Evolutionary conservation across 768 basidiomycete species (phyloP).

Genomic region (Termitomyces sp.): DNA sequence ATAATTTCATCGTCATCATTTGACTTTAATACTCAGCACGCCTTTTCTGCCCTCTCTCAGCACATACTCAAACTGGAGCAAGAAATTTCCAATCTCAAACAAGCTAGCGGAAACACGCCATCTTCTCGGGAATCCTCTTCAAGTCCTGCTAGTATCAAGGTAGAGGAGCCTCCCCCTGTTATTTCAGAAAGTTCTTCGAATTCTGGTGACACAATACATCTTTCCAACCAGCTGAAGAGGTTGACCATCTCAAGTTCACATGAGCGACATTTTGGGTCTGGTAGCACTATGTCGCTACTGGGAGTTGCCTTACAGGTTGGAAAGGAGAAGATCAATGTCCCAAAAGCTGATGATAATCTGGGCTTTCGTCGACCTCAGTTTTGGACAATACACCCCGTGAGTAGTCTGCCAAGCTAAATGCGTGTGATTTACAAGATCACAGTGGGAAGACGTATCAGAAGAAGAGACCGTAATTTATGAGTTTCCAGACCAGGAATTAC

Average conservation of each 20-base stretch:
- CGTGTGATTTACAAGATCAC: neutral
- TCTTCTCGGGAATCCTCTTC: neutral
- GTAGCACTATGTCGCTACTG: slow-evolving; percentile 15
- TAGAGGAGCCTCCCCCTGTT: neutral
- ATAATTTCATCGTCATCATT: slow-evolving; percentile 8
- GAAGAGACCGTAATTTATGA: slow-evolving; percentile 19
- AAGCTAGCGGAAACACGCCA: neutral
- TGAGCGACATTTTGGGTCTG: slow-evolving; percentile 16
- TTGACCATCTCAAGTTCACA: slow-evolving; percentile 11
- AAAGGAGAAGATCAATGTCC: slow-evolving; percentile 4
- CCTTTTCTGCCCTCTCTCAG: slow-evolving; percentile 12
- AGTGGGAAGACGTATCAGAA: slow-evolving; percentile 35
- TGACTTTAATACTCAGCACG: slow-evolving; percentile 5
- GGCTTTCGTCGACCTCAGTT: slow-evolving; percentile 10
- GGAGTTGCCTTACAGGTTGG: slow-evolving; percentile 15
- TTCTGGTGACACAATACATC: slow-evolving; percentile 5
- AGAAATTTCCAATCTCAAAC: slow-evolving; percentile 11
- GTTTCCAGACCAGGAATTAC: slow-evolving; percentile 50
- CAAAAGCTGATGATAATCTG: neutral
- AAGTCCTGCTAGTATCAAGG: neutral
- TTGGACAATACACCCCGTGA: slow-evolving; percentile 15
- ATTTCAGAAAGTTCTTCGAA: neutral
- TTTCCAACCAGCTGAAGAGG: slow-evolving; percentile 12
- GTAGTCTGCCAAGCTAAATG: neutral
- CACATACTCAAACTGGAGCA: slow-evolving; percentile 13